Percentiles rank a stretch among this genome's conserved stretches.
Conservation (phyloP, 2,329 filamentous ascomycete species). For the Mycosphaerella sp. region DNA sequence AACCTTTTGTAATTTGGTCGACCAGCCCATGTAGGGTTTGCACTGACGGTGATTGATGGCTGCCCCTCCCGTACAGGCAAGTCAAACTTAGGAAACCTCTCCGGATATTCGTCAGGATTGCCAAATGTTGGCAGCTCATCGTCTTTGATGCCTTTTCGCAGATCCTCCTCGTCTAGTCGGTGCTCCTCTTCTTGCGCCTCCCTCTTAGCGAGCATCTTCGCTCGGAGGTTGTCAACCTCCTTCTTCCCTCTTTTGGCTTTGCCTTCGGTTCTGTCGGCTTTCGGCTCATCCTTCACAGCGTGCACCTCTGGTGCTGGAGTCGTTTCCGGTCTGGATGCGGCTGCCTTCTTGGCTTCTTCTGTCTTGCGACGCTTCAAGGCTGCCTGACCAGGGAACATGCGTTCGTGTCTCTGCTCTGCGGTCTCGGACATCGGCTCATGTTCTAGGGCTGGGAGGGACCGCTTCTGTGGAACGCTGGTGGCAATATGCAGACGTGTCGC, state of each 20-base stretch:
- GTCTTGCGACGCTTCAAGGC: constrained; percentile 73
- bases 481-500: constrained; percentile 9
- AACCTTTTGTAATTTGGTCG: constrained; percentile 96
- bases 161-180: constrained; percentile 60
- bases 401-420: constrained; percentile 55
- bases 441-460: constrained; percentile 23
- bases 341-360: constrained; percentile 38
- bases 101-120: constrained; percentile 46
- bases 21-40: constrained; percentile 66
- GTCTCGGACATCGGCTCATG: constrained; percentile 20
- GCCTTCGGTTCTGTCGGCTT: constrained; percentile 33
- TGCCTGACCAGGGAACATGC: constrained; percentile 68
- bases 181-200: constrained; percentile 48
- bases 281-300: constrained; percentile 20
- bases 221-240: constrained; percentile 6
- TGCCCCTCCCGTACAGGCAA: constrained; percentile 41
- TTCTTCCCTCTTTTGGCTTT: constrained; percentile 39
- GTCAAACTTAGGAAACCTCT: constrained; percentile 58
- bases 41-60: constrained; percentile 6
- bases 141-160: constrained; percentile 58
- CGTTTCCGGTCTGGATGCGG: constrained; percentile 1
- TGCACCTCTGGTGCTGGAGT: neutral
- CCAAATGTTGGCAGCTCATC: constrained; percentile 60
- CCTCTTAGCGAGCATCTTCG: constrained; percentile 39
- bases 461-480: constrained; percentile 25